Conservation (phyloP, 2,329 filamentous ascomycete genomes). For the Trichoderma sp. region DNA sequence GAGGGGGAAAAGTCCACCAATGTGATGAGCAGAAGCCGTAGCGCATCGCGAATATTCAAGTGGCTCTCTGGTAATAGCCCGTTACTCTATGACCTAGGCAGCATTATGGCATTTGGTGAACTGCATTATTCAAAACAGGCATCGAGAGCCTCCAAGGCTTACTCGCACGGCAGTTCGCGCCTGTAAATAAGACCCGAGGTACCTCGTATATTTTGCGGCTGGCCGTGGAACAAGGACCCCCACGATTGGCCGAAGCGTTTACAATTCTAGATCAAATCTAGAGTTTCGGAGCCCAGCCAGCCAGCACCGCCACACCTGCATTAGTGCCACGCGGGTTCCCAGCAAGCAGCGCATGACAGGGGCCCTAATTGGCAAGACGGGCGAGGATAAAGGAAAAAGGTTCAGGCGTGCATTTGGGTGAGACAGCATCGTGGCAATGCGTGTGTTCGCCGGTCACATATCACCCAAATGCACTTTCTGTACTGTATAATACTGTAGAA, state of each 20-base stretch:
- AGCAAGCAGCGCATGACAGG: slow-evolving; percentile 12
- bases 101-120: background rate
- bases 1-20: background rate
- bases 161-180: background rate
- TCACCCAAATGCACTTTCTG: background rate
- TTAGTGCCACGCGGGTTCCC: slow-evolving; percentile 33
- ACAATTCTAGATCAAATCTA: slow-evolving; percentile 21
- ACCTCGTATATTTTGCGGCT: background rate
- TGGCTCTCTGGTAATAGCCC: background rate
- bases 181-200: background rate
- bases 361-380: slow-evolving; percentile 1
- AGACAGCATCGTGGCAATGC: background rate
- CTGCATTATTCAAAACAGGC: background rate
- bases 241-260: slow-evolving; percentile 19
- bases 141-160: background rate
- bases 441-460: background rate
- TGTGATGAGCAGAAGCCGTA: background rate
- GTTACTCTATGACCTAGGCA: background rate
- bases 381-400: background rate
- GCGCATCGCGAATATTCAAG: background rate
- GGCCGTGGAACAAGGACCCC: background rate
- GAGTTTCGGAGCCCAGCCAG: slow-evolving; percentile 13
- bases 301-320: slow-evolving; percentile 41
- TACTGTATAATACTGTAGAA: background rate
- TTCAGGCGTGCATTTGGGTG: background rate